Evolutionary conservation across 78 protist genomes (phyloP).

Genomic region (Dictyostelium brefeldianum): DNA sequence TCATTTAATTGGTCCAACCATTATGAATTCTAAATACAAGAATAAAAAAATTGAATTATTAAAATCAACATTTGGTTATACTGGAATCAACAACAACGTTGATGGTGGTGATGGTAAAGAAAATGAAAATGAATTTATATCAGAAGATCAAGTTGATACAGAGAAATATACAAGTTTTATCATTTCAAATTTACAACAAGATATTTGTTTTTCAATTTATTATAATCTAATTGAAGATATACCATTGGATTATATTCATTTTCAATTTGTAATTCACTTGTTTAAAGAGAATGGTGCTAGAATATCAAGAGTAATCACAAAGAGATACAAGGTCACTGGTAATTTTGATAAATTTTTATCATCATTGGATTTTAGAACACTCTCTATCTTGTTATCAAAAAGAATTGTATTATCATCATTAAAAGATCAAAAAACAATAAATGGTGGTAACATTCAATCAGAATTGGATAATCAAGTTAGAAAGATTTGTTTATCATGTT

Average conservation of each 20-base stretch:
- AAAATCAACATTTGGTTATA: not conserved
- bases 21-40: not conserved
- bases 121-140: not conserved
- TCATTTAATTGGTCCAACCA: slow-evolving; percentile 72
- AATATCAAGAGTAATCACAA: slow-evolving; percentile 61
- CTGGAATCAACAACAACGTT: not conserved
- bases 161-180: slow-evolving; percentile 28
- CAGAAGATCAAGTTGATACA: not conserved
- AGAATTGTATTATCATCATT: slow-evolving; percentile 1
- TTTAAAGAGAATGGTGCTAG: not conserved
- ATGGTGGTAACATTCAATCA: not conserved
- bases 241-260: slow-evolving; percentile 33
- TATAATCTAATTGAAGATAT: slow-evolving; percentile 30
- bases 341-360: slow-evolving; percentile 31
- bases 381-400: slow-evolving; percentile 17
- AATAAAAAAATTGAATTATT: not conserved
- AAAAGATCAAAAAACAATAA: not conserved
- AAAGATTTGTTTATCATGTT: not conserved
- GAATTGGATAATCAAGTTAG: slow-evolving; percentile 48
- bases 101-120: not conserved
- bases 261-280: slow-evolving; percentile 50
- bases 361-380: slow-evolving; percentile 29
- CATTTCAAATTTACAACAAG: slow-evolving; percentile 48
- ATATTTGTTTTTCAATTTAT: slow-evolving; percentile 31
- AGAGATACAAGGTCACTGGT: slow-evolving; percentile 48